Evolutionary conservation across 73 alveolate genomes (phyloP).

Genomic region (Paramecium caudatum): DNA sequence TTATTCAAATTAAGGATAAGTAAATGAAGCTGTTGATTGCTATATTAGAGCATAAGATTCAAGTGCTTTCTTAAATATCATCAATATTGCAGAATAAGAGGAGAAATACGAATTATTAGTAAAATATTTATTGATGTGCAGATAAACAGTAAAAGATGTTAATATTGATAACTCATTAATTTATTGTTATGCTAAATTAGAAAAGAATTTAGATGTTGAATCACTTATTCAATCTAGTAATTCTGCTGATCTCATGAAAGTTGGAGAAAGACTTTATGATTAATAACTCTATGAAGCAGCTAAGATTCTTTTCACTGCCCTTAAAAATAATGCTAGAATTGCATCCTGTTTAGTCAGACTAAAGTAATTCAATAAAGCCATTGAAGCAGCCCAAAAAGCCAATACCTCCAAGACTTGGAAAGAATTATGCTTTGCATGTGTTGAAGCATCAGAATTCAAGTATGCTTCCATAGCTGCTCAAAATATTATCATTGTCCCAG

Average conservation of each 20-base stretch:
- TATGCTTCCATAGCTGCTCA: slow-evolving; percentile 97
- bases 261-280: slow-evolving; percentile 98
- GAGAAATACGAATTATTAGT: slow-evolving; percentile 91
- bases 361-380: slow-evolving; percentile 94
- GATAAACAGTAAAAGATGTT: slow-evolving; percentile 88
- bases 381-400: slow-evolving; percentile 98
- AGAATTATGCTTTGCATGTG: slow-evolving; percentile 98
- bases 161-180: slow-evolving; percentile 94
- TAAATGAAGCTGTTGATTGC: slow-evolving; percentile 96
- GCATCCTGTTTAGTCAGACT: slow-evolving; percentile 95
- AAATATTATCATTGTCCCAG: slow-evolving; percentile 96
- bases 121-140: slow-evolving; percentile 94
- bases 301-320: slow-evolving; percentile 89
- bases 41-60: slow-evolving; percentile 96
- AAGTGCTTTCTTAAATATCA: slow-evolving; percentile 89
- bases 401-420: slow-evolving; percentile 99
- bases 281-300: slow-evolving; percentile 97
- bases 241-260: slow-evolving; percentile 92
- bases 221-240: slow-evolving; percentile 92
- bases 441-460: slow-evolving; percentile 97
- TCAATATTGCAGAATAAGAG: slow-evolving; percentile 91
- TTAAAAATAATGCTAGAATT: slow-evolving; percentile 95
- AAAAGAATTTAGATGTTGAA: slow-evolving; percentile 94
- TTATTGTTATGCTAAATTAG: slow-evolving; percentile 95
- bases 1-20: slow-evolving; percentile 87